phyloP scores from a whole-genome alignment of 352 stramenopile species.

The Pythium pyrilobum region DNA sequence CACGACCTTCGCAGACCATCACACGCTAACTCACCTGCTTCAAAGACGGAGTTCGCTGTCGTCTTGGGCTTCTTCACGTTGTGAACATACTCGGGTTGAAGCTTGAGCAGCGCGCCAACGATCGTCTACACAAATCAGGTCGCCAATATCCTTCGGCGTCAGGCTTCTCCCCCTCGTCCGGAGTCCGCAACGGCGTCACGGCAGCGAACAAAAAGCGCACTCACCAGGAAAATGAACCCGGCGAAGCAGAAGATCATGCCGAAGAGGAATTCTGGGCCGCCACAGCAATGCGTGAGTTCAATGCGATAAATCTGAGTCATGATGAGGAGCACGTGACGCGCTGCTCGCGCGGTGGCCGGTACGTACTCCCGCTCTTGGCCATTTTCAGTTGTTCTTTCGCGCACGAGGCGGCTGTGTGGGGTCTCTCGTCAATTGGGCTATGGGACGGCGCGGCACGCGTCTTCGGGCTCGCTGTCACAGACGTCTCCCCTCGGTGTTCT shows the following conservation, averaged over 20 bases:
- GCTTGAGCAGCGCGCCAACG: constrained; percentile 62
- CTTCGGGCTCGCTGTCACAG: background rate
- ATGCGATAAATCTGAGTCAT: background rate
- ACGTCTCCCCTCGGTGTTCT: background rate
- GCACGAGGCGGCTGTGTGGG: background rate
- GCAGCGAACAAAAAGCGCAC: background rate
- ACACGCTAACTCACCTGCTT: constrained; percentile 50
- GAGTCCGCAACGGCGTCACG: too few relatives aligned
- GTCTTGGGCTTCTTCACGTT: constrained; percentile 66
- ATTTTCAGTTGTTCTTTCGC: constrained; percentile 8
- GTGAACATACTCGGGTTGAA: constrained; percentile 70
- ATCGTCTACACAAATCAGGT: constrained; percentile 43
- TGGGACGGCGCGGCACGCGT: background rate
- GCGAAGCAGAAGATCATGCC: constrained; percentile 76
- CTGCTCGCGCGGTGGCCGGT: background rate
- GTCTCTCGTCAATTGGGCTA: background rate
- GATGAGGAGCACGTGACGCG: background rate
- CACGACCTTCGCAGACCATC: too few relatives aligned
- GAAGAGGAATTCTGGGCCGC: constrained; percentile 51
- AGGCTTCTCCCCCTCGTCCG: too few relatives aligned
- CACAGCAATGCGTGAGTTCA: background rate
- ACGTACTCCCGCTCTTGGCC: constrained; percentile 22
- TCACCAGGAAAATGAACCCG: constrained; percentile 75
- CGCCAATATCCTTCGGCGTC: too few relatives aligned
- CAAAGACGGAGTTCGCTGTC: constrained; percentile 68